These are phyloP conservation scores for Pichia cactophila DNA, from an alignment of 1,139 yeast species.

Conservation along the genomic window DNA sequence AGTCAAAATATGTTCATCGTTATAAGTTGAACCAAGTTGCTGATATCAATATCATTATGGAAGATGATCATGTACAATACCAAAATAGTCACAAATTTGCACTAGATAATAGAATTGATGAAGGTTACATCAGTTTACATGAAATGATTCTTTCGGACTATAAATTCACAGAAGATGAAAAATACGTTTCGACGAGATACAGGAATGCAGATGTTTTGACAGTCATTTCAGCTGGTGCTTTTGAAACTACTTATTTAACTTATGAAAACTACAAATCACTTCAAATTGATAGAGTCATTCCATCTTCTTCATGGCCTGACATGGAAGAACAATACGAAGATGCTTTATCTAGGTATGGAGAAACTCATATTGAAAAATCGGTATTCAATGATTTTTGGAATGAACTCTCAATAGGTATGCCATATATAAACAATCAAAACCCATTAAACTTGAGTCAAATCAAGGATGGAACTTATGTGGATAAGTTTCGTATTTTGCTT, in stretches of 20 bases:
- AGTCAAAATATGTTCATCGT: constrained; percentile 3
- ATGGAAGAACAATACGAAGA: constrained; percentile 6
- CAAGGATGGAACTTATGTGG: constrained; percentile 10
- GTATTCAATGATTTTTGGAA: constrained; percentile 9
- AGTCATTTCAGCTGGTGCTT: constrained; percentile 8
- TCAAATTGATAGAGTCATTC: constrained; percentile 13
- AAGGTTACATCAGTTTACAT: neutral
- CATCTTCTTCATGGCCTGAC: constrained; percentile 7
- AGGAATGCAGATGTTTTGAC: constrained; percentile 9
- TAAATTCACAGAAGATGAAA: constrained; percentile 2
- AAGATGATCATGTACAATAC: constrained; percentile 10
- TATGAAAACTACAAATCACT: constrained; percentile 11
- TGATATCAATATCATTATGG: neutral
- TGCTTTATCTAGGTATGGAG: neutral
- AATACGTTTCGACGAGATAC: constrained; percentile 7
- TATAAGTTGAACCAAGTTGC: neutral
- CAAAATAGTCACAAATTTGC: constrained; percentile 9
- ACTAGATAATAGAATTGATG: neutral
- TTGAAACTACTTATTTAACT: constrained; percentile 9
- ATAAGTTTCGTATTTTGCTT: constrained; percentile 11
- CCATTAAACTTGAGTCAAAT: constrained; percentile 8
- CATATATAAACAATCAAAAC: constrained; percentile 9
- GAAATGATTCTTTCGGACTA: constrained; percentile 1
- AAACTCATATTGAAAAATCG: constrained; percentile 1
- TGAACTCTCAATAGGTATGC: constrained; percentile 9